phyloP scores from a whole-genome alignment of 2,329 filamentous ascomycete genomes.

The Neonectria sp. region DNA sequence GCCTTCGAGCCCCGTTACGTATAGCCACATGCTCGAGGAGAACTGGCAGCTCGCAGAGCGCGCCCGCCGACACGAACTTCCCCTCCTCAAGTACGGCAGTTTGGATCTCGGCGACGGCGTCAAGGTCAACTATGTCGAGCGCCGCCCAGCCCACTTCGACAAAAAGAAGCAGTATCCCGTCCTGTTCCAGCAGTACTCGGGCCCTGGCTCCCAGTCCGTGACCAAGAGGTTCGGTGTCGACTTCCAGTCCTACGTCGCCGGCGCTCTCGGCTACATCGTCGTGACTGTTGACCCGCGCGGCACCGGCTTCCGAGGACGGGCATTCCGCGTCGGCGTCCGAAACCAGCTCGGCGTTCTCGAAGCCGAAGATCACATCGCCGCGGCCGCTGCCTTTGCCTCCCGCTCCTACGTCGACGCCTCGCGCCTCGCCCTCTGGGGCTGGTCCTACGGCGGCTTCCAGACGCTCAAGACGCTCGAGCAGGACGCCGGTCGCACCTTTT shows the following conservation, averaged over 20 bases:
- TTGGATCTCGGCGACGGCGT: slow-evolving; percentile 85
- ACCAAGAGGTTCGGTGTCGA: slow-evolving; percentile 85
- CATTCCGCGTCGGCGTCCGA: slow-evolving; percentile 85
- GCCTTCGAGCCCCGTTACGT: slow-evolving; percentile 75
- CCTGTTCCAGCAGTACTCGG: slow-evolving; percentile 94
- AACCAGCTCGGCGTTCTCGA: slow-evolving; percentile 90
- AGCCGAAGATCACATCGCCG: slow-evolving; percentile 90
- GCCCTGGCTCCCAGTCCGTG: slow-evolving; percentile 93
- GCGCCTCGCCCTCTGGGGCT: slow-evolving; percentile 95
- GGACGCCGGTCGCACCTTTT: slow-evolving; percentile 91
- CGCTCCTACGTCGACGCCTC: slow-evolving; percentile 87
- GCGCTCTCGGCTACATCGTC: slow-evolving; percentile 90
- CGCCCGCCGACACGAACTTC: slow-evolving; percentile 84
- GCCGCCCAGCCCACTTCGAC: slow-evolving; percentile 91
- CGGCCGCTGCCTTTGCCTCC: slow-evolving; percentile 85
- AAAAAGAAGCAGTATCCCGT: slow-evolving; percentile 90
- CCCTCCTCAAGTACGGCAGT: slow-evolving; percentile 85
- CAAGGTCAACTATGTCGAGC: slow-evolving; percentile 81
- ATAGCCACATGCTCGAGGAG: slow-evolving; percentile 82
- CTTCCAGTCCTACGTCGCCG: slow-evolving; percentile 92
- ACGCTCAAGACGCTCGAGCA: slow-evolving; percentile 94
- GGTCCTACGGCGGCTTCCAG: slow-evolving; percentile 97
- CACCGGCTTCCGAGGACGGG: slow-evolving; percentile 90
- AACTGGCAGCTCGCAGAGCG: slow-evolving; percentile 80
- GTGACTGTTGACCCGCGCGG: slow-evolving; percentile 95